These are phyloP conservation scores for Neofusicoccum parvum DNA, from an alignment of 2,329 filamentous ascomycete species.

Conservation along the genomic window DNA sequence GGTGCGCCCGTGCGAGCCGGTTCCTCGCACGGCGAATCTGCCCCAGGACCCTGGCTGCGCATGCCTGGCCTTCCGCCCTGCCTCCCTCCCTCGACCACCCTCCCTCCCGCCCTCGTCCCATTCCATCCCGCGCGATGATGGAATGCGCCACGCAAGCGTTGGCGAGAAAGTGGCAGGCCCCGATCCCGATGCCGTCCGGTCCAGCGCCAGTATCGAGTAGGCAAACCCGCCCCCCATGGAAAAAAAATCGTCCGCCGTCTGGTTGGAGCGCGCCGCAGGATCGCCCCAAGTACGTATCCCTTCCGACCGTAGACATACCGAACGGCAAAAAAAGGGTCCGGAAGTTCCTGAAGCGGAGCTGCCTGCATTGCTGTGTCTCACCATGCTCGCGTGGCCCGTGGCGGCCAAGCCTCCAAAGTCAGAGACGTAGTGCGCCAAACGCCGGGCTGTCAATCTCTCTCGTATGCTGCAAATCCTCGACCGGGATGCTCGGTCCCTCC, in stretches of 20 bases:
- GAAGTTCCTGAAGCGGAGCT: conserved; percentile 12
- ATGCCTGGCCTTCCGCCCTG: conserved; percentile 4
- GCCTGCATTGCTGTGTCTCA: conserved; percentile 12
- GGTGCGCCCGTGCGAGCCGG: background rate
- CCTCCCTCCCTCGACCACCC: background rate
- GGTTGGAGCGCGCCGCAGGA: conserved; percentile 3
- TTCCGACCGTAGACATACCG: conserved; percentile 2
- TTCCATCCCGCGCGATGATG: conserved; percentile 18
- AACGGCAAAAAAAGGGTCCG: background rate
- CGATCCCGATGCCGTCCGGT: conserved; percentile 9
- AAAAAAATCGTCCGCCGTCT: background rate
- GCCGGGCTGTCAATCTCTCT: conserved; percentile 10
- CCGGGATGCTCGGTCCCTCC: conserved; percentile 7
- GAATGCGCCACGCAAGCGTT: conserved; percentile 14
- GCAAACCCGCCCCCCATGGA: background rate
- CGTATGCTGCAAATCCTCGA: conserved; percentile 9
- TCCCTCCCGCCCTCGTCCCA: background rate
- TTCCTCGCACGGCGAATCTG: background rate
- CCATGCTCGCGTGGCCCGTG: conserved; percentile 13
- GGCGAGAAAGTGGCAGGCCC: background rate
- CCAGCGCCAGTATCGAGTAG: conserved; percentile 7
- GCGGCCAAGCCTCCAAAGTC: background rate
- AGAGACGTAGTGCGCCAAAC: conserved; percentile 1
- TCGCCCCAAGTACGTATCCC: background rate
- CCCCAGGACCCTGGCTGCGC: conserved; percentile 12